These are phyloP conservation scores for Candida orba DNA, from an alignment of 805 yeast species.

Conservation along the genomic window DNA sequence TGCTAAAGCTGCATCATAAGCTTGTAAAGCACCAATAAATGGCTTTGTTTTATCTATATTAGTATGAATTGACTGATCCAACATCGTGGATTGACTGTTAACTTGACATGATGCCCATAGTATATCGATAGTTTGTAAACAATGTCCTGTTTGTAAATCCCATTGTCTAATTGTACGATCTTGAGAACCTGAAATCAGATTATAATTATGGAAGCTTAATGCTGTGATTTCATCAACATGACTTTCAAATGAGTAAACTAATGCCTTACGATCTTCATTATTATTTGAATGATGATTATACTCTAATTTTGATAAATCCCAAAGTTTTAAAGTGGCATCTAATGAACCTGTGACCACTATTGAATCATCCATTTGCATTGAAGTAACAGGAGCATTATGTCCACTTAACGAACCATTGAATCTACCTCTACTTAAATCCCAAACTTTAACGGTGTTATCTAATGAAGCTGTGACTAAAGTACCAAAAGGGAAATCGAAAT, in stretches of 20 bases:
- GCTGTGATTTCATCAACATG: conserved; percentile 66
- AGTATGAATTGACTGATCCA: conserved; percentile 8
- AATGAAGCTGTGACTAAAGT: conserved; percentile 68
- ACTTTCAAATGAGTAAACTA: conserved; percentile 47
- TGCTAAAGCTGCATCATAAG: conserved; percentile 70
- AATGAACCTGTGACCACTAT: conserved; percentile 48
- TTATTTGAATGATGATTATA: conserved; percentile 4
- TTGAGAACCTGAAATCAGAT: conserved; percentile 61
- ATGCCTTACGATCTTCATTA: conserved; percentile 23
- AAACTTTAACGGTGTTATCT: conserved; percentile 73
- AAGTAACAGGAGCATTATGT: conserved; percentile 50
- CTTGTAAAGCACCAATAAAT: conserved; percentile 60
- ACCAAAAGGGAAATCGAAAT: conserved; percentile 71
- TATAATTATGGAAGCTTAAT: conserved; percentile 42
- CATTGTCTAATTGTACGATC: conserved; percentile 71
- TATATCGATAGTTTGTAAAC: conserved; percentile 65
- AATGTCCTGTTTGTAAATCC: conserved; percentile 61
- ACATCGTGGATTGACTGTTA: conserved; percentile 10
- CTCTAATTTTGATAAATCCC: conserved; percentile 40
- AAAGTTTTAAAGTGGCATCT: conserved; percentile 56
- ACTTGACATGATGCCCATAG: conserved; percentile 43
- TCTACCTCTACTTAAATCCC: conserved; percentile 65
- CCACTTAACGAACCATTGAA: conserved; percentile 49
- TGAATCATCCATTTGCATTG: conserved; percentile 50
- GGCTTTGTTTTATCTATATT: conserved; percentile 23